Base-by-base conservation (phyloP, 2,329 filamentous ascomycete species). In the Diaporthe ilicicola region DNA sequence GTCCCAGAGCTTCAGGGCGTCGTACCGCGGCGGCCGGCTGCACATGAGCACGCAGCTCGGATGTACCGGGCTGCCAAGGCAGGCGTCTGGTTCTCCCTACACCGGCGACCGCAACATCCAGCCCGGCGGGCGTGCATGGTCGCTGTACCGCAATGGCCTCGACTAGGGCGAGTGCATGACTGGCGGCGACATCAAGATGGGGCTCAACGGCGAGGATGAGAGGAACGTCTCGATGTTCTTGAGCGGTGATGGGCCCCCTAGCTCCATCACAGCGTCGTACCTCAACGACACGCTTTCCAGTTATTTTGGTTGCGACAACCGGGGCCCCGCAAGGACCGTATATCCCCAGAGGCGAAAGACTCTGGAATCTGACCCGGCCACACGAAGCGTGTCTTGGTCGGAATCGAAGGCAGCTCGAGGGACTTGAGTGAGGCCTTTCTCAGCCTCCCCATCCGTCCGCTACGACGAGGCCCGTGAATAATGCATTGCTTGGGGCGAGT, bases 31-130 rank as follows among this genome's bases (percentile, higher is more conserved):
- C 54, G 19, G 5, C 22, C 54, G 37, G 13, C 37, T 59, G 54
- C 54, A 59, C 37, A 59, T 59, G 54, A 59, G 54, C 54, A 34
- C 54, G 12, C 34, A 59, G 34, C 54, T 59, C 5, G 54, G 54
- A 0, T 34, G 54, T 2, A 29, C 22, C 54, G 54, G 54, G 12
- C 54, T 59, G 6, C 54, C 54, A 34, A 42, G 22, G 54, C 54
- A 22, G 54, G 54, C 13, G 34, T 1, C n/a, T 59, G 54, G 34
- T 34, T n/a, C 22, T 59, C 54, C 54, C 34, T 59, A 59, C 54
- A 42, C 54, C 5, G 15, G 22, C 15, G 27, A 42, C 15, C 34
- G 54, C 13, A 59, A 34, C n/a, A n/a, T n/a, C 15, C 22, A 39
- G 7, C 54, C 54, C 22, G 54, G 54, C 22, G 54, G 54, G 7